Evolutionary conservation across 2,329 filamentous ascomycete species (phyloP), one percentile per base, ranked within the genome.

Genomic region (Fusarium ambrosium): DNA sequence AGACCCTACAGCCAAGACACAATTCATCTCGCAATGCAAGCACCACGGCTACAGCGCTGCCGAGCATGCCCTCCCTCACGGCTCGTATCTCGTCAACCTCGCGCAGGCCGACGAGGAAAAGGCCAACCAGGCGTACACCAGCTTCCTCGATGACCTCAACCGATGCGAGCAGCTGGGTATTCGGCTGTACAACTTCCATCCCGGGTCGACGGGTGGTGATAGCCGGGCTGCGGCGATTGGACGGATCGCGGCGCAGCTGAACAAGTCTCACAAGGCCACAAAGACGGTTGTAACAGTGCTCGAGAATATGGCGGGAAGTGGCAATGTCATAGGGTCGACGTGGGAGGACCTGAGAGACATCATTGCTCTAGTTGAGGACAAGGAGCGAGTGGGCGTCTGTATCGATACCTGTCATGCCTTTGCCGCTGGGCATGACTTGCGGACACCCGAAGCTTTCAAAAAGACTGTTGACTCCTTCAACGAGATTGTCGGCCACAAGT

Each of bases 331-430:
- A 62, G 97, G 97, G 34, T 92, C 91, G 18, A 92, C 89, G 1
- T 97, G 98, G 81, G 92, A 95, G 81, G 96, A 99, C 78, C 88
- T 99, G 56, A 89, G 92, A 14, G 93, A 95, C 79, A 94, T 98
- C 73, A 97, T 99, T 76, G 89, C 89, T 16, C 87, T 91, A 10
- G 90, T 98, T 27, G 89, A 95, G 24, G 91, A 97, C 82, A 97
- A 98, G 85, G 82, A 86, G 51, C 91, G 97, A 36, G 92, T 99
- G 2, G 97, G 96, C 55, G 95, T 99, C 20, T 99, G 97, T 83
- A 91, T 99, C 66, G 97, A 99, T 82, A 99, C 97, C 0, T 99
- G 97, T 84, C 97, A 99, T 83, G 92, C 95, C 68, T 98, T 98
- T 82, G 96, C 96, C 0, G 95, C 94, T 0, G 97, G 97, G 7